Base-by-base conservation (phyloP, 768 basidiomycete genomes). In the Podaxis sp. region DNA sequence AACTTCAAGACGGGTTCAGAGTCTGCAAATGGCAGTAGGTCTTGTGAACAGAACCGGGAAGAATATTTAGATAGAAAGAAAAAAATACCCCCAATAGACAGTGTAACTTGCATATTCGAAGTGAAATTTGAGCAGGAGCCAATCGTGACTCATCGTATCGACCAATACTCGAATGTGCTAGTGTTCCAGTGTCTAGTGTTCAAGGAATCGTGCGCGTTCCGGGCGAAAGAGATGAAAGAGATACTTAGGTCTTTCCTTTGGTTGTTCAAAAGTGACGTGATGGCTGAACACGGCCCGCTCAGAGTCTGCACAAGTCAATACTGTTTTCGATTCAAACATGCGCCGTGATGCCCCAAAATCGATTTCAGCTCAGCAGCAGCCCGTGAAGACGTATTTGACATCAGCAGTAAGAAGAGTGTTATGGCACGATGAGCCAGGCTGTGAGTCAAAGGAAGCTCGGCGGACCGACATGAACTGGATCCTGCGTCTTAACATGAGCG, bases 51-150 rank as follows among this genome's bases (percentile, higher is more conserved):
- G 11, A 89, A 89, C 23, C 92, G 91, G 70, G 88, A 87, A 11
- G 88, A 89, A 21, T 92, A 91, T 70, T 95, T 92, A 28, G 63
- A 97, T 77, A 11, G 93, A 95, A 28, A 94, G 73, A 73, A 92
- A 91, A 69, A 94, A 75, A 94, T 78, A 66, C 95, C 83, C 16
- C 81, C 79, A 64, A 94, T 75, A 0, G 94, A 94, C 7, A 95
- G 70, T 21, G 83, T 84, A 61, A 89, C 88, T 57, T 82, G 79
- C 32, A 93, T 76, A 57, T 90, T 87, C 9, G 88, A 77, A 1
- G 81, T 76, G 23, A 88, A 63, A 50, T 73, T 72, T 14, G 82
- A 71, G 9, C 88, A 88, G 5, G 83, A 78, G 64, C 80, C 82
- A 40, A 89, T 71, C 4, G 82, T 82, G 28, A 92, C 82, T 85